Conservation (phyloP, 2,329 filamentous ascomycete genomes). For the Byssochlamys sp. region DNA sequence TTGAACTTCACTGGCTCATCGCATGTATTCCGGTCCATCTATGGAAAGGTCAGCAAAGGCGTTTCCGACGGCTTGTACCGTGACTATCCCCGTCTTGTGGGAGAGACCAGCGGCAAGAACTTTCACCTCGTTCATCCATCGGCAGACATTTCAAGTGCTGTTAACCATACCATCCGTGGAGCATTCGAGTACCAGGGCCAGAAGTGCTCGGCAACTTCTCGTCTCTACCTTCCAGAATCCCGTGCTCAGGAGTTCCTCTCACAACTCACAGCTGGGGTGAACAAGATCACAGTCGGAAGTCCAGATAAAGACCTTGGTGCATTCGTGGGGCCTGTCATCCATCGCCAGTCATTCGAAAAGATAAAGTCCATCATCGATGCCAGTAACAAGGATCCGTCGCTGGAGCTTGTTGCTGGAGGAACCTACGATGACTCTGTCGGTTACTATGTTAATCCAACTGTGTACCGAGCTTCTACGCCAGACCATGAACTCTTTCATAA, state of each 20-base stretch:
- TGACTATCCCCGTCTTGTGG: slow-evolving; percentile 79
- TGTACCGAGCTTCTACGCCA: slow-evolving; percentile 67
- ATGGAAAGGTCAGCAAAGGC: slow-evolving; percentile 72
- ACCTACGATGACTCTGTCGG: slow-evolving; percentile 68
- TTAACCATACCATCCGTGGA: slow-evolving; percentile 70
- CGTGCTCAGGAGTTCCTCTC: slow-evolving; percentile 63
- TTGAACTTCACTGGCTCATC: slow-evolving; percentile 94
- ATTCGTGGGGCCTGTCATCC: slow-evolving; percentile 82
- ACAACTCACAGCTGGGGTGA: slow-evolving; percentile 57
- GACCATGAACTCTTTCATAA: slow-evolving; percentile 63
- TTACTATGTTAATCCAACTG: slow-evolving; percentile 74
- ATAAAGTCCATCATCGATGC: slow-evolving; percentile 66
- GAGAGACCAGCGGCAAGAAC: slow-evolving; percentile 89
- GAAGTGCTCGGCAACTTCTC: slow-evolving; percentile 79
- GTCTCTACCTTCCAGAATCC: slow-evolving; percentile 67
- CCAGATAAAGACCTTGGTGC: slow-evolving; percentile 58
- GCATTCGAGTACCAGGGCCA: slow-evolving; percentile 88
- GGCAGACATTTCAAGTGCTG: slow-evolving; percentile 70
- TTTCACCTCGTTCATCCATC: slow-evolving; percentile 74
- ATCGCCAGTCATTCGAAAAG: slow-evolving; percentile 71
- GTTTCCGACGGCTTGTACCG: slow-evolving; percentile 73
- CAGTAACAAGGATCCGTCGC: slow-evolving; percentile 63
- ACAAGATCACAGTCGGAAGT: slow-evolving; percentile 60
- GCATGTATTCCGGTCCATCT: slow-evolving; percentile 77
- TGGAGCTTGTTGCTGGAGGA: slow-evolving; percentile 66